Evolutionary conservation across 2,329 filamentous ascomycete species (phyloP).

Genomic region (Alternaria sp.): DNA sequence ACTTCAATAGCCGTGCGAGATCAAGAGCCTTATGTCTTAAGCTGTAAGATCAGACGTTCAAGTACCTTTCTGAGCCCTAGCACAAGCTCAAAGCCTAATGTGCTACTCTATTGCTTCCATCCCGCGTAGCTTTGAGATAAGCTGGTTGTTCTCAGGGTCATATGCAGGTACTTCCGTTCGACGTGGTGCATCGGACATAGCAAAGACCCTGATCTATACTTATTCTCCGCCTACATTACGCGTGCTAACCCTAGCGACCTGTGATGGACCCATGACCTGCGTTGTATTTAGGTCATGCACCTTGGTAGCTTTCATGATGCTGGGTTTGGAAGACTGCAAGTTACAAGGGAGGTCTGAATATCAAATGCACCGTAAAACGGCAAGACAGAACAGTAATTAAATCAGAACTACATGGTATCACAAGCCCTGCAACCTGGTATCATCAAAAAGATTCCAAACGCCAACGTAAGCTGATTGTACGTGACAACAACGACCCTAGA

Average conservation of each 20-base stretch:
- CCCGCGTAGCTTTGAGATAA: neutral
- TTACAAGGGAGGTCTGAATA: neutral
- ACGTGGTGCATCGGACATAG: neutral
- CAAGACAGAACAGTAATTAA: neutral
- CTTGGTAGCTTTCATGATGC: neutral
- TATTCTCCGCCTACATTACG: neutral
- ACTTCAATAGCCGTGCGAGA: no score
- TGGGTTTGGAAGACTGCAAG: neutral
- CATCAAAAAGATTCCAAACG: slow-evolving; percentile 16
- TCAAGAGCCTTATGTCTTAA: neutral
- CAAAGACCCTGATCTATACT: neutral
- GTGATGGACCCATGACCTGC: neutral
- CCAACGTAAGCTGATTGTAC: slow-evolving; percentile 14
- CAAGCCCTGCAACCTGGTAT: slow-evolving; percentile 11
- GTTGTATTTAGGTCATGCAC: neutral
- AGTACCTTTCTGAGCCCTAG: neutral
- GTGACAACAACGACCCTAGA: slow-evolving; percentile 21
- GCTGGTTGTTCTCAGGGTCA: neutral
- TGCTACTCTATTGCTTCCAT: neutral
- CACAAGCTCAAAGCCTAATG: neutral
- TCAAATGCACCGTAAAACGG: neutral
- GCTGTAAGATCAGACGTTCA: neutral
- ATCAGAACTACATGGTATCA: slow-evolving; percentile 17
- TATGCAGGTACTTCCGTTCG: slow-evolving; percentile 1
- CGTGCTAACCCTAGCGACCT: neutral